Conservation (phyloP, 2,329 filamentous ascomycete species). For the Penicillium sp. region DNA sequence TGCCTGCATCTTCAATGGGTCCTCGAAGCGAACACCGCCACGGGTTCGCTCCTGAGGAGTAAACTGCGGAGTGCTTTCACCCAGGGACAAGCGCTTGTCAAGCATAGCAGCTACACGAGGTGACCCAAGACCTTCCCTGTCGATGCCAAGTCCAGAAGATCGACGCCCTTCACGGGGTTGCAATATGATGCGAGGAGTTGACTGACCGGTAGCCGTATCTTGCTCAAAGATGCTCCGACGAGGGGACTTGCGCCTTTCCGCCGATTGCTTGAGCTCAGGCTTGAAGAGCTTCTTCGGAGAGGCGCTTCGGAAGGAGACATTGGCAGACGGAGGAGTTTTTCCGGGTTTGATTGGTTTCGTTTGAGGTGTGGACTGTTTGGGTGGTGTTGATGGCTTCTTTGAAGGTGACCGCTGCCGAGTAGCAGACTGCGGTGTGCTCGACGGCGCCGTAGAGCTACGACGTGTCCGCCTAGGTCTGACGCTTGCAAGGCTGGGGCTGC, state of each 20-base stretch:
- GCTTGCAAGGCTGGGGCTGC: constrained; percentile 53
- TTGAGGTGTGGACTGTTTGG: constrained; percentile 44
- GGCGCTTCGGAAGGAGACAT: constrained; percentile 42
- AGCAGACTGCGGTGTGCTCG: constrained; percentile 42
- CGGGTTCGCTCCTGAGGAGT: constrained; percentile 48
- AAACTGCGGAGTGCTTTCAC: constrained; percentile 61
- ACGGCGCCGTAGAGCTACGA: constrained; percentile 45
- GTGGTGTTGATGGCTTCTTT: constrained; percentile 36
- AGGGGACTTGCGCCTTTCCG: constrained; percentile 35
- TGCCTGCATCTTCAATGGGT: constrained; percentile 58
- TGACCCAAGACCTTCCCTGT: constrained; percentile 67
- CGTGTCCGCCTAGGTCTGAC: constrained; percentile 46
- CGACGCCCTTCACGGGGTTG: constrained; percentile 54
- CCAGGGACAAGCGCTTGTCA: constrained; percentile 65
- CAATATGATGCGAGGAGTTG: constrained; percentile 60
- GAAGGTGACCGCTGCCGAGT: constrained; percentile 38
- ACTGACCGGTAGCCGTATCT: constrained; percentile 50
- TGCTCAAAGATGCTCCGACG: constrained; percentile 51
- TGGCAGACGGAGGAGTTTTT: constrained; percentile 48
- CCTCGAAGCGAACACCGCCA: constrained; percentile 58
- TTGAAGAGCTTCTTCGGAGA: constrained; percentile 49
- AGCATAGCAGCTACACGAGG: constrained; percentile 67
- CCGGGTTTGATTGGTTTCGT: constrained; percentile 45
- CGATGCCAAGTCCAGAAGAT: constrained; percentile 64
- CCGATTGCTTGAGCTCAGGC: constrained; percentile 38